Base-by-base conservation (phyloP, 2,329 filamentous ascomycete species). In the Botrytis sinoallii region DNA sequence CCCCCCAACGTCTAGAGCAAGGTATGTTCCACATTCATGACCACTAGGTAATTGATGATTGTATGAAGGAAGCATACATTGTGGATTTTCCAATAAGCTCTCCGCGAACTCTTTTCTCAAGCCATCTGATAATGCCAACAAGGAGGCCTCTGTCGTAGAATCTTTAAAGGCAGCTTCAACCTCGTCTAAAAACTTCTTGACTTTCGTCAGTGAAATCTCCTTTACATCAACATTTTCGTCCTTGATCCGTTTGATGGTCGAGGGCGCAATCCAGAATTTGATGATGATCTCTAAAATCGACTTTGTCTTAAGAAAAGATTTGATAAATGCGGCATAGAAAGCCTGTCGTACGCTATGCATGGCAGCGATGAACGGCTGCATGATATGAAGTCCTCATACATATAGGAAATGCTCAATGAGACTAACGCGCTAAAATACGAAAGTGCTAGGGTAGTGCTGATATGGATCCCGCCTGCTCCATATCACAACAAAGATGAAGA, bases 1-100 rank as follows among this genome's bases (percentile, higher is more conserved):
- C 2, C 90, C 90, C 55, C 90, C 90, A n/a, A 92, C 88, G 80
- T 92, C 90, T 55, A 91, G 83, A 35, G 89, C 88, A 71, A 92
- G 83, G 79, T 86, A 91, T 70, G 85, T 86, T 40, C 90, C 90
- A 61, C 79, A 81, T 79, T 92, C 90, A 65, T 83, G 80, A 70
- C 90, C 90, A n/a, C 82, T 85, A 1, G 90, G 90, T 9, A 92
- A 83, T 76, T 88, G 86, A 77, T 90, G 87, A 83, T 87, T 91
- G 83, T 90, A 91, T 20, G 89, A 91, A 3, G 89, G 89, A 32
- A 91, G 84, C 89, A 91, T 91, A 80, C 86, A 90, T 75, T 86
- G 84, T 75, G 85, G 82, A 78, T 89, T 86, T 46, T 83, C 84
- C 75, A 85, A 81, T 73, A 91, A 81, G 55, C 85, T 85, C 63